phyloP scores from a whole-genome alignment of 306 rosid species.

The Sophora flavescens region DNA sequence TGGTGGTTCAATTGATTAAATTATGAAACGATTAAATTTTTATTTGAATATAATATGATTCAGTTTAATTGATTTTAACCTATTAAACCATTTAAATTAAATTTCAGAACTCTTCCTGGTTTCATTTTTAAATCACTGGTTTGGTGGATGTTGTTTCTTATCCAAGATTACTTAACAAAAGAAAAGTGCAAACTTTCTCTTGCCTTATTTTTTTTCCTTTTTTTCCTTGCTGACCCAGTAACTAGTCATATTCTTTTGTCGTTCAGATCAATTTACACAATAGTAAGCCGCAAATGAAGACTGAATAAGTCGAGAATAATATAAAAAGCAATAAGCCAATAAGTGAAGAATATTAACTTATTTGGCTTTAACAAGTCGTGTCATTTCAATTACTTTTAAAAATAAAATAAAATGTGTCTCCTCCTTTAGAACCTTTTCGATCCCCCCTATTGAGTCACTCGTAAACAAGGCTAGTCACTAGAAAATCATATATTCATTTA shows the following conservation, averaged over 20 bases:
- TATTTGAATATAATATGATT: no score
- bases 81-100: no score
- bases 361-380: conserved; percentile 10
- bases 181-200: conserved; percentile 12
- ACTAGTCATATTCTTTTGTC: conserved; percentile 25
- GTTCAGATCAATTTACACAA: background rate
- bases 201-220: background rate
- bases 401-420: no score
- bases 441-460: no score
- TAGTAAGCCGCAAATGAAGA: background rate
- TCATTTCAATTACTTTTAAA: background rate
- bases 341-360: background rate
- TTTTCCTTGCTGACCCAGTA: background rate
- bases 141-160: background rate
- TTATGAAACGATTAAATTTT: no score
- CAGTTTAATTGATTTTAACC: no score
- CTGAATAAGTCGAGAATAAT: background rate
- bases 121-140: no score
- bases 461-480: no score
- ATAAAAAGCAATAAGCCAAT: background rate
- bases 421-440: no score
- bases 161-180: background rate
- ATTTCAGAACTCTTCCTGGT: no score
- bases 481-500: no score
- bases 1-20: no score